Percentiles rank a stretch among this genome's conserved stretches.
phyloP scores from a whole-genome alignment of 495 filamentous ascomycete species.

The Penicillium verhagenii region DNA sequence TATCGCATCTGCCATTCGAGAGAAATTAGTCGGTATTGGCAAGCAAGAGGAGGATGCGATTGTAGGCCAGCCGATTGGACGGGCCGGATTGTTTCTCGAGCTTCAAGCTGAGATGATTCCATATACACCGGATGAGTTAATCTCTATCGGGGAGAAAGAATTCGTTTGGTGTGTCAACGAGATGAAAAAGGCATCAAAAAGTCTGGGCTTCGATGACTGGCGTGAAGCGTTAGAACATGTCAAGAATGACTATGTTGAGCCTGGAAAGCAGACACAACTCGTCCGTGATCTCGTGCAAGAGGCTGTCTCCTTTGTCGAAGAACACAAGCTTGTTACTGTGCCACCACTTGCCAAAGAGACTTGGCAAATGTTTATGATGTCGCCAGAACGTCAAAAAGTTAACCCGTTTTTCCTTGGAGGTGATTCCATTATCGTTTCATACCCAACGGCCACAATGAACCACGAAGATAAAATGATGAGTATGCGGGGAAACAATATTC shows the following conservation, averaged over 20 bases:
- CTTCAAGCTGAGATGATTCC: conserved; percentile 18
- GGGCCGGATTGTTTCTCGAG: conserved; percentile 35
- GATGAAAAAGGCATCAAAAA: conserved; percentile 23
- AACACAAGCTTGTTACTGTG: conserved; percentile 50
- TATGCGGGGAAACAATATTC: conserved; percentile 52
- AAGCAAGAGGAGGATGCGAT: conserved; percentile 40
- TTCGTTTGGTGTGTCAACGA: conserved; percentile 23
- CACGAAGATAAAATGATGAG: conserved; percentile 52
- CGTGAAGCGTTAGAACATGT: conserved; percentile 49
- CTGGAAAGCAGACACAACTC: conserved; percentile 46
- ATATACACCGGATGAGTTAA: conserved; percentile 45
- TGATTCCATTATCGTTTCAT: conserved; percentile 45
- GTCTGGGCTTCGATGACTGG: conserved; percentile 38
- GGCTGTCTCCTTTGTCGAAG: conserved; percentile 23
- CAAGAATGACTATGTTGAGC: conserved; percentile 49
- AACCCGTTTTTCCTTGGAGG: conserved; percentile 57
- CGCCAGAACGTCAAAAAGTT: conserved; percentile 44
- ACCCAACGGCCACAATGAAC: conserved; percentile 47
- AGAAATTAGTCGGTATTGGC: conserved; percentile 40
- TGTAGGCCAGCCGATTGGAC: conserved; percentile 50
- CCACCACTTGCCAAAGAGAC: conserved; percentile 47
- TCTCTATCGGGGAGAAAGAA: conserved; percentile 40
- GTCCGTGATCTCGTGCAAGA: conserved; percentile 33
- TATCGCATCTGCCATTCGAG: conserved; percentile 28
- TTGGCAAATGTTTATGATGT: conserved; percentile 54